Conservation (phyloP, 2,329 filamentous ascomycete genomes). For the Arthrobotrys megalospora region DNA sequence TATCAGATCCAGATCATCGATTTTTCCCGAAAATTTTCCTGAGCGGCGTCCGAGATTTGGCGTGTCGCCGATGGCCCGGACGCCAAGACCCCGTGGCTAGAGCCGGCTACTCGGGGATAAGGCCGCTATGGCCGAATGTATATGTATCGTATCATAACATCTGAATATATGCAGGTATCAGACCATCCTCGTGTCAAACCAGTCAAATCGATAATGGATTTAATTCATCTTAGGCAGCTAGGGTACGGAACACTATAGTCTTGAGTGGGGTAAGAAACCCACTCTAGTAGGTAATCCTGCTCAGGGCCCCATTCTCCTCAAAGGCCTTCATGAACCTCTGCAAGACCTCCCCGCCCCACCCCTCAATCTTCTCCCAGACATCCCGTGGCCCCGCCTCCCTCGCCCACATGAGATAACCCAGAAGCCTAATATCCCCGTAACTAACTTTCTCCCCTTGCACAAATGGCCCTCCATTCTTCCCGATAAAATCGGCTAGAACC, state of each 20-base stretch:
- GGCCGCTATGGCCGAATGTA: neutral
- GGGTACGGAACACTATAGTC: no score
- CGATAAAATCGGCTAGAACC: constrained; percentile 66
- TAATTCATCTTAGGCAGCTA: no score
- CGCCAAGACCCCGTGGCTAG: constrained; percentile 4
- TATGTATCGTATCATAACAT: neutral
- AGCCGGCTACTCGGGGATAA: constrained; percentile 1
- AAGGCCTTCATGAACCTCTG: constrained; percentile 36
- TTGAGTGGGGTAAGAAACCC: no score
- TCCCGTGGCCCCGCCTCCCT: constrained; percentile 17
- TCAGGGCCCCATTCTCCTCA: constrained; percentile 32
- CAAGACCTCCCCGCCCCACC: constrained; percentile 48
- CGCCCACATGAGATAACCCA: constrained; percentile 46
- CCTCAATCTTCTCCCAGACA: constrained; percentile 34
- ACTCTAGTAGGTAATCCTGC: constrained; percentile 25
- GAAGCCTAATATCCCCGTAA: constrained; percentile 69
- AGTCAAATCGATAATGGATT: no score
- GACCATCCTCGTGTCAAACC: constrained; percentile 5
- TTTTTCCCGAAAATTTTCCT: constrained; percentile 45
- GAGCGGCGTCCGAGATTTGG: constrained; percentile 33
- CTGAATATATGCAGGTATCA: constrained; percentile 4
- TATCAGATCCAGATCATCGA: constrained; percentile 60
- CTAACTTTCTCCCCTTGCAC: constrained; percentile 66
- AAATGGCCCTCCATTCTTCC: constrained; percentile 66
- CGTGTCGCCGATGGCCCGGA: constrained; percentile 2